phyloP scores from a whole-genome alignment of 2,329 filamentous ascomycete species.

The Ophiocordyceps camponoti-saundersi region DNA sequence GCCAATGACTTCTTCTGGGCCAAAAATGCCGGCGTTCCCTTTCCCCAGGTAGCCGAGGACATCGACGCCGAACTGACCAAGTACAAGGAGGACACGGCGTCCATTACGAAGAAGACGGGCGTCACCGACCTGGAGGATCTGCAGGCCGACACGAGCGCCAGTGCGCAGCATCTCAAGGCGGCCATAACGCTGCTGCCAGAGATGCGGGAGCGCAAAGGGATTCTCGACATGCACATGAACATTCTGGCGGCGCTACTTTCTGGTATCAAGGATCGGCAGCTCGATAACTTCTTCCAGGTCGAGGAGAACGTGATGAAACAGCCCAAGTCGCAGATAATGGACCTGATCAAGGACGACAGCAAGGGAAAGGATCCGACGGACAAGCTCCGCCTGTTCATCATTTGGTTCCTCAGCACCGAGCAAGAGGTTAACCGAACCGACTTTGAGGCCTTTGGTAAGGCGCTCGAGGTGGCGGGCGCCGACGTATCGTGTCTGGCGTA shows the following conservation, averaged over 20 bases:
- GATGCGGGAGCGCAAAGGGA: constrained; percentile 78
- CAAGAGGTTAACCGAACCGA: constrained; percentile 70
- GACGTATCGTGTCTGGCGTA: constrained; percentile 70
- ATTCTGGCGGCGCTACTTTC: constrained; percentile 61
- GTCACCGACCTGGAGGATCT: constrained; percentile 85
- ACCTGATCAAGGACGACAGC: constrained; percentile 62
- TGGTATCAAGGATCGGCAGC: constrained; percentile 84
- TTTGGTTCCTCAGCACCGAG: constrained; percentile 92
- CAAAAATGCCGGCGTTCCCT: constrained; percentile 77
- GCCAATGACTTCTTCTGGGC: constrained; percentile 93
- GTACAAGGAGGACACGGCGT: constrained; percentile 89
- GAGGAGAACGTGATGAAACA: constrained; percentile 90
- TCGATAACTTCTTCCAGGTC: constrained; percentile 91
- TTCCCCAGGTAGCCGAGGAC: constrained; percentile 90
- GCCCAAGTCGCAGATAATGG: constrained; percentile 73
- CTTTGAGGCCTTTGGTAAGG: constrained; percentile 73
- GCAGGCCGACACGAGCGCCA: constrained; percentile 73
- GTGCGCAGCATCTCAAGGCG: constrained; percentile 86
- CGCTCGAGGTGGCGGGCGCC: constrained; percentile 56
- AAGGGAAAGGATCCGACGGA: constrained; percentile 76
- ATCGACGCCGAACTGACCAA: constrained; percentile 86
- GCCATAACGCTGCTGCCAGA: constrained; percentile 89
- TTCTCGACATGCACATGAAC: constrained; percentile 98
- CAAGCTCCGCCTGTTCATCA: constrained; percentile 86
- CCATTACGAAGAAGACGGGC: constrained; percentile 89